phyloP scores from a whole-genome alignment of 495 filamentous ascomycete genomes.

The Talaromyces stipitatus region DNA sequence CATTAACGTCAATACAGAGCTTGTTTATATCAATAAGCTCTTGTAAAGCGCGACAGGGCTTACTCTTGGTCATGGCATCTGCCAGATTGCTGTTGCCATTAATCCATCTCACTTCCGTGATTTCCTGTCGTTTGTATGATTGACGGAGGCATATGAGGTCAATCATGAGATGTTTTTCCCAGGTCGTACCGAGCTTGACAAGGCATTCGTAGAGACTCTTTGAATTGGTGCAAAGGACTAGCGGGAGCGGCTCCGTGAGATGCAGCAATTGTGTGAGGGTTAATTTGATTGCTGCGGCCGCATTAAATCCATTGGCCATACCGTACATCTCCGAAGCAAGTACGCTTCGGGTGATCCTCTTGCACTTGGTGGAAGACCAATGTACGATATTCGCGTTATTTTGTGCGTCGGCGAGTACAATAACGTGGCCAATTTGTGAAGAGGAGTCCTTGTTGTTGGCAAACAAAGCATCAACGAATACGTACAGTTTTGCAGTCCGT shows the following conservation, averaged over 20 bases:
- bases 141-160: conserved; percentile 4
- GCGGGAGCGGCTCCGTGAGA: neutral
- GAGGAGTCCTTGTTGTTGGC: conserved; percentile 10
- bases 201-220: conserved; percentile 8
- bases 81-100: conserved; percentile 7
- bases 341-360: conserved; percentile 10
- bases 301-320: conserved; percentile 3
- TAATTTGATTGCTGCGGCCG: neutral
- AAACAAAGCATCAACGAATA: conserved; percentile 11
- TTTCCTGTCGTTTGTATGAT: conserved; percentile 10
- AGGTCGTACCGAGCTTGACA: conserved; percentile 6
- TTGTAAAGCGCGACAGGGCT: conserved; percentile 1
- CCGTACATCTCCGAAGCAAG: neutral
- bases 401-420: conserved; percentile 6
- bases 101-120: conserved; percentile 12
- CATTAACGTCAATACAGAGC: neutral
- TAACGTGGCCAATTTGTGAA: conserved; percentile 11
- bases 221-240: neutral
- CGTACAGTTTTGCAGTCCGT: neutral
- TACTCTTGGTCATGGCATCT: conserved; percentile 12
- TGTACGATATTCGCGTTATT: conserved; percentile 9
- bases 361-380: conserved; percentile 11
- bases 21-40: conserved; percentile 11
- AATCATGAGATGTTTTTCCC: neutral
- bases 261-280: neutral